Base-by-base conservation (phyloP, 805 yeast genomes). In the Tetrapisispora nanseiensis region DNA sequence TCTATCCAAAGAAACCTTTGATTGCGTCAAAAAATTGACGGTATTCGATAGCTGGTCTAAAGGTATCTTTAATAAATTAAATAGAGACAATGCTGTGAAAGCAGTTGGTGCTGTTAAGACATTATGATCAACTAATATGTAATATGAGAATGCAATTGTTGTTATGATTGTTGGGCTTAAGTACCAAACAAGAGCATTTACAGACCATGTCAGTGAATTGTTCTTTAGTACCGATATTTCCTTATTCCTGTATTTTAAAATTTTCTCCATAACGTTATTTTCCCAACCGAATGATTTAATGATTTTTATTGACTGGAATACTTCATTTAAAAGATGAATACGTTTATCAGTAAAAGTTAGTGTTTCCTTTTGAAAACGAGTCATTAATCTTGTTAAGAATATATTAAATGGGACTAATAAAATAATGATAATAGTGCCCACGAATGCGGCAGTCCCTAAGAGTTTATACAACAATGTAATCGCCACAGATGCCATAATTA, bases 201-300 rank as follows among this genome's bases (percentile, higher is more conserved):
- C 40, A 12, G 81, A 73, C 95, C 96, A 87, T 39, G 75, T 68
- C 15, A 74, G 35, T 47, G 75, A 73, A 61, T 95, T 74, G 49
- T 66, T 59, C 45, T 70, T 69, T 57, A 90, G 69, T 48, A 71
- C 62, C 9, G 52, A 46, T 47, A 92, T 63, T 66, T 90, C 98
- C 39, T 80, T 78, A 28, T 74, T 73, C 68, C 98, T 79, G 43
- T 86, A 70, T 18, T 75, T 69, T 61, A 77, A 62, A 44, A 90
- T 82, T 32, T 74, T 78, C 37, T 79, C 76, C 50, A 75, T 79
- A 58, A 90, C 89, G 52, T 82, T 80, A 35, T 77, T 74, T 63
- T 90, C 98, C 98, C 98, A 90, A 2, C 95, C 95, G 61, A 90
- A 89, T 56, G 84, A 87, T 64, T 90, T 90, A 68, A 90, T 83